These are phyloP conservation scores for Thuja plicata DNA, from an alignment of 83 land plant genomes.

Conservation along the genomic window DNA sequence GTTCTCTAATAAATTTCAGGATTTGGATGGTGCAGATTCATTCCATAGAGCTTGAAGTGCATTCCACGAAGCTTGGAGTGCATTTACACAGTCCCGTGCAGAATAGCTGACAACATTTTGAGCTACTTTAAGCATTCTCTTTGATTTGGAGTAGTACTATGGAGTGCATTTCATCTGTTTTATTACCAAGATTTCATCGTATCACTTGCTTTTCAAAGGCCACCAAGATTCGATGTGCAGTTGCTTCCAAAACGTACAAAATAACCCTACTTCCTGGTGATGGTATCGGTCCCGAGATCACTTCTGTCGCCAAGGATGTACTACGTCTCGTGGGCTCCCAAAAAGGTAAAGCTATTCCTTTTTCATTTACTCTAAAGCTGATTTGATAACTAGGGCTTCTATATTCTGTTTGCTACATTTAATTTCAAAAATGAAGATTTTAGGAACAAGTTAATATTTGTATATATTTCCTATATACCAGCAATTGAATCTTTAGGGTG, in stretches of 20 bases:
- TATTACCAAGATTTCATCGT: not conserved
- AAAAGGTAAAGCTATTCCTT: conserved; percentile 46
- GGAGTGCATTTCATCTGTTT: conserved; percentile 12
- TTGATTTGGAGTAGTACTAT: not conserved
- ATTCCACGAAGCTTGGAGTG: no score
- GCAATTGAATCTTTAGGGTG: not conserved
- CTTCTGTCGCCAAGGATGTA: conserved; percentile 78
- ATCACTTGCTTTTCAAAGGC: not conserved
- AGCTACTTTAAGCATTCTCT: no score
- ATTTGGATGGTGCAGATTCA: no score
- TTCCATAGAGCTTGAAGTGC: no score
- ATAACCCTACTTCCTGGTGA: conserved; percentile 94
- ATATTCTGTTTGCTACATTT: not conserved
- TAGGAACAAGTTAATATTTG: not conserved
- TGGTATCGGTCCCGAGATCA: conserved; percentile 96
- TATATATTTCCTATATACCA: not conserved
- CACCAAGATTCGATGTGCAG: conserved; percentile 35
- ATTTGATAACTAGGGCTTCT: not conserved
- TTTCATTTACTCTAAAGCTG: not conserved
- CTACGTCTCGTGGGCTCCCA: conserved; percentile 65
- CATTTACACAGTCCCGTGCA: no score
- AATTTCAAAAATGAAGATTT: not conserved
- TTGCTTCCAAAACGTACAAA: conserved; percentile 42
- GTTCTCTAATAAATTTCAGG: no score
- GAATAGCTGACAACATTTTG: no score